A percentile compares a stretch with the other conserved stretches of the same genome.
Evolutionary conservation across 192 early-diverging fungal genomes (phyloP).

Genomic region (Tieghemiomyces parasiticus): DNA sequence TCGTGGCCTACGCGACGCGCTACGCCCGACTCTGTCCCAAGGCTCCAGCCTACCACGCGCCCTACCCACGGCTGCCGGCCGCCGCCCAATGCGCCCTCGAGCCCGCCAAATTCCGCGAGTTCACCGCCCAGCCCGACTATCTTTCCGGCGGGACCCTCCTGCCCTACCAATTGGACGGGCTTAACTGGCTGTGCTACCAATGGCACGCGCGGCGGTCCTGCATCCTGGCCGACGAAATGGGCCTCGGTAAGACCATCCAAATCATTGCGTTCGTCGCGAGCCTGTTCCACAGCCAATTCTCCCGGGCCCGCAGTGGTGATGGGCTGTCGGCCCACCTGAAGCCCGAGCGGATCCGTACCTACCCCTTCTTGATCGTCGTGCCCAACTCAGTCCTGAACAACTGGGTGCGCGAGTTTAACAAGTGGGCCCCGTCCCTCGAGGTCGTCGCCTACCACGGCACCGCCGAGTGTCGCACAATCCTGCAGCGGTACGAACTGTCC

Average conservation of each 20-base stretch:
- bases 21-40: conserved; percentile 22
- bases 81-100: conserved; percentile 14
- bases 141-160: conserved; percentile 49
- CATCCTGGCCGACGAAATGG: conserved; percentile 57
- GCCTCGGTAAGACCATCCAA: conserved; percentile 49
- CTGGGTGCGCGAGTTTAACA: conserved; percentile 58
- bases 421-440: conserved; percentile 61
- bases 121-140: conserved; percentile 34
- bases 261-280: conserved; percentile 46
- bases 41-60: conserved; percentile 17
- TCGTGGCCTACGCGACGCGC: conserved; percentile 15
- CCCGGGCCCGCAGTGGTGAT: conserved; percentile 17
- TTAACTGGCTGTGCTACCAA: conserved; percentile 81
- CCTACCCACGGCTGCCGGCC: conserved; percentile 16
- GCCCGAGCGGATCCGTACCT: conserved; percentile 46
- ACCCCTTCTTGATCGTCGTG: conserved; percentile 60
- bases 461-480: conserved; percentile 23
- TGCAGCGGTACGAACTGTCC: conserved; percentile 37
- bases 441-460: conserved; percentile 43
- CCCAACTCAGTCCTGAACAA: conserved; percentile 66
- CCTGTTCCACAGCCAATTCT: conserved; percentile 34
- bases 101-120: conserved; percentile 23
- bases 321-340: conserved; percentile 59
- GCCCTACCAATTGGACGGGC: conserved; percentile 73
- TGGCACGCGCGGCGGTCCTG: conserved; percentile 69